phyloP scores from a whole-genome alignment of 495 filamentous ascomycete genomes.

The Parmelia sp. region DNA sequence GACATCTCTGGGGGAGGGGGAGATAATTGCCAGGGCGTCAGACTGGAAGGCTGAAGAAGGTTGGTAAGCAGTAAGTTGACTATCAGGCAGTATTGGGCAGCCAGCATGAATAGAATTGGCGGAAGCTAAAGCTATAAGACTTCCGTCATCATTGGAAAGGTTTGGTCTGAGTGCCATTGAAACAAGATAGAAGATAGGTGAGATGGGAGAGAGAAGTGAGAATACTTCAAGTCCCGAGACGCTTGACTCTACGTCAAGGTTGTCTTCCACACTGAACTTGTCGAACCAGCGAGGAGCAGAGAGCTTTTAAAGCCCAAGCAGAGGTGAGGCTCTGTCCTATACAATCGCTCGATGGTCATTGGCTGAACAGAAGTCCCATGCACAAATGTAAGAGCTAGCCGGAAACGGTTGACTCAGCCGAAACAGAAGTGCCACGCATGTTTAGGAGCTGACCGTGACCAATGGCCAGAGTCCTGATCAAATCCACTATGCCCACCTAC shows the following conservation, averaged over 20 bases:
- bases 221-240: too few relatives aligned
- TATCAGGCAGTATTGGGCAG: not conserved
- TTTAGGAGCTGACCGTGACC: not conserved
- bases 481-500: too few relatives aligned
- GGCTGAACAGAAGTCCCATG: constrained; percentile 12
- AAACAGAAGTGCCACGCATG: constrained; percentile 7
- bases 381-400: constrained; percentile 6
- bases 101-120: not conserved
- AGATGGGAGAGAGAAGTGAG: not conserved
- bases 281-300: too few relatives aligned
- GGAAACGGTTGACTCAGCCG: not conserved
- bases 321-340: not conserved
- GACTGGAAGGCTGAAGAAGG: not conserved
- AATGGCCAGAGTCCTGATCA: not conserved
- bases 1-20: not conserved
- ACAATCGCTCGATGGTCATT: not conserved
- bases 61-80: not conserved
- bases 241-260: too few relatives aligned
- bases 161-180: not conserved
- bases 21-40: too few relatives aligned
- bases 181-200: not conserved
- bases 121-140: not conserved
- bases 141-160: not conserved
- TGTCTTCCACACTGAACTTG: not conserved
- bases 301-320: not conserved